Percentiles rank a stretch among this genome's conserved stretches.
Conservation (phyloP, 768 basidiomycete species). For the Chalciporus sphaerocephalus region DNA sequence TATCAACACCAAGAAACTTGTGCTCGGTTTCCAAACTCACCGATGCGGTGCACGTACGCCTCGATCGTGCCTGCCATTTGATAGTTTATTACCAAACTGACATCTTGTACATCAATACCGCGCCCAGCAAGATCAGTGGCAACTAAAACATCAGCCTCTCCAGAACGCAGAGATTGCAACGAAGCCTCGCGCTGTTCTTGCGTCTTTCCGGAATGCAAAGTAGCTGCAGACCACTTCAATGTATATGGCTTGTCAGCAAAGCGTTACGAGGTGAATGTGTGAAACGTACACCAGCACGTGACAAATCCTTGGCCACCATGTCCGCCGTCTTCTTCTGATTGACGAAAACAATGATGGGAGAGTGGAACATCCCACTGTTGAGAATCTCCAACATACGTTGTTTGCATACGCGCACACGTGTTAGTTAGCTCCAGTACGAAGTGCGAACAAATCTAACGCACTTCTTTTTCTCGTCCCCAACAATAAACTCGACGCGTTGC, state of each 20-base stretch:
- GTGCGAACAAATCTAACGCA: conserved; percentile 35
- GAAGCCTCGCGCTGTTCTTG: conserved; percentile 97
- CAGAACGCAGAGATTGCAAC: conserved; percentile 78
- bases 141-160: conserved; percentile 84
- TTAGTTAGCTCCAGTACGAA: conserved; percentile 6
- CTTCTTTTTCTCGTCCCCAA: conserved; percentile 96
- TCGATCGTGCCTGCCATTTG: conserved; percentile 97
- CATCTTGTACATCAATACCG: conserved; percentile 98
- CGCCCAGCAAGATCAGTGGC: conserved; percentile 97
- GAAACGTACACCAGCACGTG: conserved; percentile 73
- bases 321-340: conserved; percentile 99
- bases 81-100: conserved; percentile 93
- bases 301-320: conserved; percentile 92
- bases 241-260: conserved; percentile 5
- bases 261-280: background rate
- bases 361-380: conserved; percentile 73
- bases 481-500: conserved; percentile 90
- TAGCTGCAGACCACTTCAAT: conserved; percentile 79
- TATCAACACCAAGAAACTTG: background rate
- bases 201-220: conserved; percentile 94
- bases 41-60: conserved; percentile 96
- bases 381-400: conserved; percentile 87
- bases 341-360: conserved; percentile 98
- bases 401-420: conserved; percentile 39
- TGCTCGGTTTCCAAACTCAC: conserved; percentile 41